These are phyloP conservation scores for Yamagishiella unicocca DNA, from an alignment of 139 green algal genomes.

Conservation along the genomic window DNA sequence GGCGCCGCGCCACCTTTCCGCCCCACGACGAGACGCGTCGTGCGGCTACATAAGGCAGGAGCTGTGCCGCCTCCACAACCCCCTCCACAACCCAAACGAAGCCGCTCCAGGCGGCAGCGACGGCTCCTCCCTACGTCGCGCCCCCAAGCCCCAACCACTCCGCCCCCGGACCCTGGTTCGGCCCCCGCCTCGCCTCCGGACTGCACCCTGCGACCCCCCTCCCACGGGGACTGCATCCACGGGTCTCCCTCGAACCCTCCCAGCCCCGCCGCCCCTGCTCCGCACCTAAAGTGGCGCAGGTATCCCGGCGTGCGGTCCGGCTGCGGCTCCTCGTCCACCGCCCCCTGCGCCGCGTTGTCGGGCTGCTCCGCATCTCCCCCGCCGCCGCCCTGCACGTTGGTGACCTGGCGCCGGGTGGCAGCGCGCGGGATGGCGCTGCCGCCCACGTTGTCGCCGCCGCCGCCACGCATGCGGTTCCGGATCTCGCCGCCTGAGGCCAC, in stretches of 20 bases:
- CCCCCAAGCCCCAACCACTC: too few relatives aligned
- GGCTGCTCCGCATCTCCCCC: background rate
- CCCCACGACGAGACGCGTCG: too few relatives aligned
- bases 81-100: too few relatives aligned
- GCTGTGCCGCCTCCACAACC: too few relatives aligned
- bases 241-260: background rate
- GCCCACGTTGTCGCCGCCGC: slow-evolving; percentile 53
- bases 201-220: background rate
- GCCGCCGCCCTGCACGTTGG: background rate
- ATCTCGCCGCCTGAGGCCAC: slow-evolving; percentile 46
- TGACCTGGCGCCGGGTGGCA: slow-evolving; percentile 11
- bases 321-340: slow-evolving; percentile 34
- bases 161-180: too few relatives aligned
- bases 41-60: too few relatives aligned
- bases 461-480: slow-evolving; percentile 56
- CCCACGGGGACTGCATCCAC: background rate
- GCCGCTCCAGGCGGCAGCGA: too few relatives aligned
- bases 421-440: slow-evolving; percentile 9
- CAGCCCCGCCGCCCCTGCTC: background rate
- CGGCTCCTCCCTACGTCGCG: too few relatives aligned
- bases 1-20: too few relatives aligned
- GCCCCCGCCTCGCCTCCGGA: too few relatives aligned
- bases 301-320: slow-evolving; percentile 22
- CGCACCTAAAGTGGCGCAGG: slow-evolving; percentile 21
- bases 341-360: background rate